These are phyloP conservation scores for Erodium texanum DNA, from an alignment of 441 rosid species.

Conservation along the genomic window DNA sequence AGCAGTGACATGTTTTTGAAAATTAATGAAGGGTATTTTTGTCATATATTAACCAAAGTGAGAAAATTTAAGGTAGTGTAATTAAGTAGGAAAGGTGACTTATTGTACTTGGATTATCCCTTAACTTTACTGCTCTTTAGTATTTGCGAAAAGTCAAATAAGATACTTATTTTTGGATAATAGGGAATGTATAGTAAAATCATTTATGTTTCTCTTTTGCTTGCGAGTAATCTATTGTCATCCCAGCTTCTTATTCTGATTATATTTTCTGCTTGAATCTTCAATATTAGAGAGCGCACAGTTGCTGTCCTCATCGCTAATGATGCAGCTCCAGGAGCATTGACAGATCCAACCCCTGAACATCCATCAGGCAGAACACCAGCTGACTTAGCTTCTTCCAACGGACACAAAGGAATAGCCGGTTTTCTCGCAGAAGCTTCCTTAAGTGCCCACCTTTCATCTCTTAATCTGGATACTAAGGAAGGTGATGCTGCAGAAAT, in stretches of 20 bases:
- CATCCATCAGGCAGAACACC: conserved; percentile 67
- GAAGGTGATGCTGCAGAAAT: conserved; percentile 29
- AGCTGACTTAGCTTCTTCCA: conserved; percentile 77
- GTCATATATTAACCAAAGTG: too few species aligned
- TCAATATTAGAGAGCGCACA: conserved; percentile 55
- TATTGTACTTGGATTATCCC: too few species aligned
- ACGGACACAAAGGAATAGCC: conserved; percentile 86
- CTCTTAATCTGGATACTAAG: conserved; percentile 45
- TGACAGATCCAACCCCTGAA: conserved; percentile 73
- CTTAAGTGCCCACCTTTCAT: conserved; percentile 45
- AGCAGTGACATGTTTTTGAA: too few species aligned
- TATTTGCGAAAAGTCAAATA: background rate
- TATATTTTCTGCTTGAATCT: conserved; percentile 17
- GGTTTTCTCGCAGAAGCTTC: conserved; percentile 81
- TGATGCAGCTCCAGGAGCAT: conserved; percentile 72
- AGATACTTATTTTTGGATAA: background rate
- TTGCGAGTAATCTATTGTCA: background rate
- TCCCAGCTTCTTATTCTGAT: conserved; percentile 5
- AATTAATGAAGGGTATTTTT: too few species aligned
- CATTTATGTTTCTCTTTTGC: background rate
- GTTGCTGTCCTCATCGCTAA: conserved; percentile 72
- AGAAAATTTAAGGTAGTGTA: too few species aligned
- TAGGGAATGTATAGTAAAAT: background rate
- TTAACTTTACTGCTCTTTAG: background rate
- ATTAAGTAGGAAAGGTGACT: too few species aligned